These are phyloP conservation scores for Elsinoe arachidis DNA, from an alignment of 2,329 filamentous ascomycete genomes.

Conservation along the genomic window DNA sequence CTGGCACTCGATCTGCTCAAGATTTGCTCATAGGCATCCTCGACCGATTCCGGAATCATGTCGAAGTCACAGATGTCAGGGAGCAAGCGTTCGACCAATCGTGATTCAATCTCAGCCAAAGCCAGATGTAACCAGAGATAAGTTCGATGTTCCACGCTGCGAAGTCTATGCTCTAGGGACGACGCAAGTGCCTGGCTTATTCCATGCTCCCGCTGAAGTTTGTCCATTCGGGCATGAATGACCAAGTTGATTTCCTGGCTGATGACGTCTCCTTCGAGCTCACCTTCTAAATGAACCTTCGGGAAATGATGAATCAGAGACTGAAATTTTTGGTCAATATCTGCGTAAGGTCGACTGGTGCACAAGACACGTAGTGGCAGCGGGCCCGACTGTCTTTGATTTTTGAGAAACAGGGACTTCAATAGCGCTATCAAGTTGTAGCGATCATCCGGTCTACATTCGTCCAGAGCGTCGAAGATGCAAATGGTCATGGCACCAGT, in stretches of 20 bases:
- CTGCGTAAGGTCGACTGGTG: constrained; percentile 16
- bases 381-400: neutral
- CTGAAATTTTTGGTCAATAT: constrained; percentile 13
- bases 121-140: constrained; percentile 10
- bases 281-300: constrained; percentile 10
- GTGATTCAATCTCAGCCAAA: neutral
- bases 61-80: neutral
- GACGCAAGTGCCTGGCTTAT: neutral
- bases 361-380: constrained; percentile 18
- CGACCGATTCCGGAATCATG: neutral
- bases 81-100: neutral
- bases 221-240: neutral
- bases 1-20: neutral
- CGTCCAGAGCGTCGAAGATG: constrained; percentile 24
- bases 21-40: neutral
- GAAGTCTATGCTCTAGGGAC: neutral
- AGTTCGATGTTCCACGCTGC: neutral
- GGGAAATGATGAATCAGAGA: neutral
- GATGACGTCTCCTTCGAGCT: constrained; percentile 17
- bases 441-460: constrained; percentile 18
- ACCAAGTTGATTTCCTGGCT: constrained; percentile 6
- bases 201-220: neutral
- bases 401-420: constrained; percentile 2
- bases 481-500: constrained; percentile 16
- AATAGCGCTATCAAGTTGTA: constrained; percentile 14